Evolutionary conservation across 306 rosid genomes (phyloP), one percentile per base, ranked within the genome.

Genomic region (Senna siamea): DNA sequence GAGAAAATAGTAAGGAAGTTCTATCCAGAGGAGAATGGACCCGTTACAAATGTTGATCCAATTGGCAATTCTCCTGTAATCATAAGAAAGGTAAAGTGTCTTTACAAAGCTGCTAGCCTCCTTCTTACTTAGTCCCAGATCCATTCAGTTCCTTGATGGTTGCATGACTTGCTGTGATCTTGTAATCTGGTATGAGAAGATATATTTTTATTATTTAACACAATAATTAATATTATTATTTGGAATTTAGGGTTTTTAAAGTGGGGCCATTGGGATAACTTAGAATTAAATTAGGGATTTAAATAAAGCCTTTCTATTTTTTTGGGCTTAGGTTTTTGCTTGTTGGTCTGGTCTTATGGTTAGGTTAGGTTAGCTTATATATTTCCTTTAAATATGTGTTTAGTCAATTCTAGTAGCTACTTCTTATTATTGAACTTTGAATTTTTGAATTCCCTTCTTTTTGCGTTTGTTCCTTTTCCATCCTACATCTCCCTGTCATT

Each of bases 1-100:
- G 93, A 88, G 79, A 92, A 88, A 71, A 76, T 85, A 52, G 20
- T 92, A 57, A 83, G 98, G 84, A 95, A 95, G 84, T 95, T 72
- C 78, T 95, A 84, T 80, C 98, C 96, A 0, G 88, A 84, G 88
- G 96, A 90, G 53, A 26, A 72, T 1, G 99, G 99, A 30, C 97
- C 98, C 0, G 90, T 95, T 9, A 88, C 89, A 30, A 86, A 90
- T 79, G 75, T 94, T 59, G 99, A 88, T 82, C 97, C 98, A 1
- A 95, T 92, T 82, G 98, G 98, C 47, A 92, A 95, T 84, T 95
- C 99, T 76, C 99, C 99, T 67, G 99, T 95, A 56, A 95, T 92
- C 60, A 88, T 94, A 65, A 80, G 69, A 70, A 94, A 83, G 99
- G 99, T 92, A 84, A 54, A 80, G 52, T 66, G 48, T 70, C 76